Conservation (phyloP, 106 monocot species). For the Phalaenopsis aphrodite region DNA sequence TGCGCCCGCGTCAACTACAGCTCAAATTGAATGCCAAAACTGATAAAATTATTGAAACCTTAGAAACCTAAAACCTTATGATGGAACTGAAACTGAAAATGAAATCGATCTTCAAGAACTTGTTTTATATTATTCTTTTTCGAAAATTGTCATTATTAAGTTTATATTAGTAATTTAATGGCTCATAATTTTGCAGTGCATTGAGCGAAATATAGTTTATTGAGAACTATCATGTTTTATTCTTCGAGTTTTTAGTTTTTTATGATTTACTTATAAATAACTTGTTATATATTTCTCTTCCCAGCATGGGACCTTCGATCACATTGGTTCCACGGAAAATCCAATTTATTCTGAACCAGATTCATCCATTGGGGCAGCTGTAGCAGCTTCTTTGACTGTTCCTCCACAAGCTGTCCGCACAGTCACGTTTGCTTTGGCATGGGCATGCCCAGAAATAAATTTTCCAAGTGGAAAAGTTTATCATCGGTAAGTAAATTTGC, state of each 20-base stretch:
- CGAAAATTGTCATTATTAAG: background rate
- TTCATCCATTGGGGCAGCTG: constrained; percentile 88
- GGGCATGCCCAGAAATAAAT: constrained; percentile 80
- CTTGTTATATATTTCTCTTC: constrained; percentile 20
- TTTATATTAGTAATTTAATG: background rate
- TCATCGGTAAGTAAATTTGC: constrained; percentile 38
- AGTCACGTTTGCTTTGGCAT: constrained; percentile 81
- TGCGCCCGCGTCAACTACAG: too few relatives aligned
- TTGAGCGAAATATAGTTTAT: background rate
- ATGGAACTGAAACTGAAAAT: too few relatives aligned
- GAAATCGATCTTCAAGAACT: too few relatives aligned
- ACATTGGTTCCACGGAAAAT: constrained; percentile 33
- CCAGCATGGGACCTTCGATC: constrained; percentile 79
- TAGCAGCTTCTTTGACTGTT: constrained; percentile 70
- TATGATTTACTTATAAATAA: background rate
- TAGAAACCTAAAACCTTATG: too few relatives aligned
- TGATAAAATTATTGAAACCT: too few relatives aligned
- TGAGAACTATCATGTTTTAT: background rate
- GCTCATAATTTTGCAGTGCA: background rate
- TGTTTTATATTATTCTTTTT: background rate
- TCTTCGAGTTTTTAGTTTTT: background rate
- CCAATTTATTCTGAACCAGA: constrained; percentile 48
- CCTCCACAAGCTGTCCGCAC: constrained; percentile 45
- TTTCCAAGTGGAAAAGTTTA: constrained; percentile 75
- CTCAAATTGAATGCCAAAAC: too few relatives aligned